Evolutionary conservation across 257 asterid species (phyloP).

Genomic region (Coffea canephora): DNA sequence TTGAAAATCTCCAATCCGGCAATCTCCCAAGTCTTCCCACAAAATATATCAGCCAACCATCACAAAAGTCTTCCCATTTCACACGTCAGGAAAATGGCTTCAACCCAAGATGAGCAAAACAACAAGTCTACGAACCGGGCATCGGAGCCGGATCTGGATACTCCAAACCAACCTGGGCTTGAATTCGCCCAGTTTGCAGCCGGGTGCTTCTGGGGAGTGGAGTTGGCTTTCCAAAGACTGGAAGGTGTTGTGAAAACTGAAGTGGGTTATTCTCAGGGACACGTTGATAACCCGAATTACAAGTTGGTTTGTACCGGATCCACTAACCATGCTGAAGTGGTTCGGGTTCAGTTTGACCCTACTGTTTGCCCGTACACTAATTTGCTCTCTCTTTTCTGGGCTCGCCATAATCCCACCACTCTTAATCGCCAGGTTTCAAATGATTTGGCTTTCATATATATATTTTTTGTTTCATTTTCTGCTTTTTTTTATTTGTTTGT

Average conservation of each 20-base stretch:
- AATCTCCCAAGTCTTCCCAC: too few species aligned
- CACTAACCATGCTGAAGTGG: conserved; percentile 71
- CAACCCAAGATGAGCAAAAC: conserved; percentile 16
- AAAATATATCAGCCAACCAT: too few species aligned
- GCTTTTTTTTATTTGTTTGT: not conserved
- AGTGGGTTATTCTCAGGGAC: conserved; percentile 84
- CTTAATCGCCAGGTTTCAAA: conserved; percentile 67
- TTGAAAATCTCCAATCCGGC: too few species aligned
- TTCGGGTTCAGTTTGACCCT: conserved; percentile 75
- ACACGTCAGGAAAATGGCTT: conserved; percentile 38
- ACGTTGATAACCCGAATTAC: conserved; percentile 54
- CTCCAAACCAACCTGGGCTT: conserved; percentile 41
- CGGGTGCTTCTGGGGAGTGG: conserved; percentile 91
- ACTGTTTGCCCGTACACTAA: conserved; percentile 49
- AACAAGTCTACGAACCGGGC: conserved; percentile 54
- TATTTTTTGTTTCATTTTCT: not conserved
- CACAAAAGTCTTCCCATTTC: too few species aligned
- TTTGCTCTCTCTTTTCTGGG: conserved; percentile 71
- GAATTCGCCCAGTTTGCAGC: conserved; percentile 81
- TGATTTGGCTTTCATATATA: not conserved
- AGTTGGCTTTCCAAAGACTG: conserved; percentile 63
- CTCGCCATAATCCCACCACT: conserved; percentile 68
- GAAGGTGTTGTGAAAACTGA: conserved; percentile 79
- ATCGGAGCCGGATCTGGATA: conserved; percentile 43
- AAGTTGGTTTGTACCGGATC: conserved; percentile 62